Base-by-base conservation (phyloP, 2,329 filamentous ascomycete genomes). In the Exophiala xenobiotica region DNA sequence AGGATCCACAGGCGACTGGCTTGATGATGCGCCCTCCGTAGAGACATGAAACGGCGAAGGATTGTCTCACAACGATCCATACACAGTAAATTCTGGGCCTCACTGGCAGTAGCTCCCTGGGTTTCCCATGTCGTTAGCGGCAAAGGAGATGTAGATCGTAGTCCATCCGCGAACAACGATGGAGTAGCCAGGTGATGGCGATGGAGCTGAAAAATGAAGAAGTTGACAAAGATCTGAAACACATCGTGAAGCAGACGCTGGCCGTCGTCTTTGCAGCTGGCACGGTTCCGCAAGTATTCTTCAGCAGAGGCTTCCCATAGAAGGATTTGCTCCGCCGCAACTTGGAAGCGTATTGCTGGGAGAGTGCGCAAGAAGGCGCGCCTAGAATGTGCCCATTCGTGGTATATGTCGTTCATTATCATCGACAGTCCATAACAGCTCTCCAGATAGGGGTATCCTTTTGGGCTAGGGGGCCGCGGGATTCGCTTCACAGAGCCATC, bases 141-240 rank as follows among this genome's bases (percentile, higher is more conserved):
- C 46, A 35, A 48, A 48, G 18, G 31, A 16, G 31, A 19, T 7
- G 22, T 27, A 16, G 19, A 5, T 12, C 31, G 46, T 19, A 29
- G 33, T 7, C 12, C n/a, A 48, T 48, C 31, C 14, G 33, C 35
- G 20, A 43, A 33, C 38, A 44, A 31, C 8, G 42, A 12, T 4
- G 38, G 38, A 18, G 26, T 26, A 19, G 46, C n/a, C 16, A 43
- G 20, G 14, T 43, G 46, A 18, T 49, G 37, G n/a, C 46, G 46
- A 43, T 43, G 38, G 27, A 49, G 46, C 39, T 49, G 46, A 19
- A 49, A 49, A 24, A 49, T 24, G 38, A 49, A 49, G 39, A 49
- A 49, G 39, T 22, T 49, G 46, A 49, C 46, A 19, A 49, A 49
- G 23, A 49, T 49, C 38, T 49, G 46, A 24, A 49, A 49, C 19